Evolutionary conservation across 306 rosid genomes (phyloP).

Genomic region (Cucumis sativus): DNA sequence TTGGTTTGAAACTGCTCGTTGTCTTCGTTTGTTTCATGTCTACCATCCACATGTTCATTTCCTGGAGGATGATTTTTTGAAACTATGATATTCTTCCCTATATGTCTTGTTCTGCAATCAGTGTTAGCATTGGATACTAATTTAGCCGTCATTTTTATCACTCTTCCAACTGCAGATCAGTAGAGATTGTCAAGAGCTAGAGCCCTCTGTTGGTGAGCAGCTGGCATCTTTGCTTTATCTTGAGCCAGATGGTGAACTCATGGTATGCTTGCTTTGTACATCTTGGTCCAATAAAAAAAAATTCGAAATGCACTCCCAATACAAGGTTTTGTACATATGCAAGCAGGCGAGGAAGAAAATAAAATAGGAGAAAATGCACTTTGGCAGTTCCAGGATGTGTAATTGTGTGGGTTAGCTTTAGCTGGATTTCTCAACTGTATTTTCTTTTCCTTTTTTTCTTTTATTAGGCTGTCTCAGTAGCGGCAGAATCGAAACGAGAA

Average conservation of each 20-base stretch:
- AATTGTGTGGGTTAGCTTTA: not conserved
- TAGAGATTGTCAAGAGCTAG: conserved; percentile 99
- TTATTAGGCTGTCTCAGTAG: conserved; percentile 69
- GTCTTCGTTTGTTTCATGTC: not conserved
- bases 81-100: not conserved
- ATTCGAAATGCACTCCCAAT: not conserved
- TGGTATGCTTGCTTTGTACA: conserved; percentile 46
- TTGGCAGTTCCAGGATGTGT: not conserved
- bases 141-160: not conserved
- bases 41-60: not conserved
- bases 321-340: not conserved
- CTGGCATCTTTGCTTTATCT: conserved; percentile 90
- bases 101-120: not conserved
- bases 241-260: conserved; percentile 98
- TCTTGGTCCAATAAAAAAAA: conserved; percentile 1
- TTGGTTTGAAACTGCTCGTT: not conserved
- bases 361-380: not conserved
- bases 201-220: conserved; percentile 89
- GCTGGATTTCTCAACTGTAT: conserved; percentile 1
- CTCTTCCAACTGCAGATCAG: conserved; percentile 69
- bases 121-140: not conserved
- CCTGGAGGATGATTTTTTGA: not conserved
- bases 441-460: conserved; percentile 1
- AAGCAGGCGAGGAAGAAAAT: not conserved
- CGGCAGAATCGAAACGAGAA: conserved; percentile 93